A percentile compares a stretch with the other conserved stretches of the same genome.
phyloP scores from a whole-genome alignment of 768 basidiomycete species.

The Cyathus striatus region DNA sequence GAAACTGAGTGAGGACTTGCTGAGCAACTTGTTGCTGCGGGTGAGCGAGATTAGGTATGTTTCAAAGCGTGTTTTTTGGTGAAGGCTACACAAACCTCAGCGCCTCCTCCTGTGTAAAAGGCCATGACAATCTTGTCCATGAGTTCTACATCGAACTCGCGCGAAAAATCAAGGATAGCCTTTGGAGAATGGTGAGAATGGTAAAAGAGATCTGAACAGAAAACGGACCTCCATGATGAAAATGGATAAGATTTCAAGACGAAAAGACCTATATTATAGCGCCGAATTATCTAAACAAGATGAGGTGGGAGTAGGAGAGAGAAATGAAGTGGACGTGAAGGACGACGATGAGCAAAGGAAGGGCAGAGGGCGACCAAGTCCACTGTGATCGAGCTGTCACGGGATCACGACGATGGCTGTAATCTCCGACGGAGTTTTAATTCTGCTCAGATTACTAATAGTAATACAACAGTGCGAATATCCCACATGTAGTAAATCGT shows the following conservation, averaged over 20 bases:
- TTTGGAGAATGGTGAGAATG: constrained; percentile 26
- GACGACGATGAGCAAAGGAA: constrained; percentile 13
- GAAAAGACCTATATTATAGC: too few species aligned
- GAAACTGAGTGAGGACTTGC: constrained; percentile 90
- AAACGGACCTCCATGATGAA: constrained; percentile 44
- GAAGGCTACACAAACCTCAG: constrained; percentile 54
- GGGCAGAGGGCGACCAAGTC: constrained; percentile 39
- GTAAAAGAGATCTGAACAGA: constrained; percentile 10
- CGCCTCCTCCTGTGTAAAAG: constrained; percentile 81
- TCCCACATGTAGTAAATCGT: too few species aligned
- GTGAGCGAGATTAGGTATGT: constrained; percentile 18
- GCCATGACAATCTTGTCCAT: constrained; percentile 93
- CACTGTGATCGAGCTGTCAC: constrained; percentile 5
- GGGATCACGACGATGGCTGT: constrained; percentile 18
- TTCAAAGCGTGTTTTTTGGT: constrained; percentile 4
- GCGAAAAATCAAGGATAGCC: constrained; percentile 90
- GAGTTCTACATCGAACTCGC: constrained; percentile 88
- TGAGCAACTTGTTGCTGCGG: constrained; percentile 91
- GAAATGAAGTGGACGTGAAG: background rate
- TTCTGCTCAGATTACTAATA: background rate
- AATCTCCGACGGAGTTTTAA: background rate
- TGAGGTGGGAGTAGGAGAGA: constrained; percentile 2
- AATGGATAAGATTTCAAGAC: background rate
- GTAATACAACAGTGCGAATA: too few species aligned
- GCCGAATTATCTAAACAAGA: background rate